Percentiles rank a stretch among this genome's conserved stretches.
Evolutionary conservation across 768 basidiomycete genomes (phyloP).

Genomic region (Multifurca ochricompacta): DNA sequence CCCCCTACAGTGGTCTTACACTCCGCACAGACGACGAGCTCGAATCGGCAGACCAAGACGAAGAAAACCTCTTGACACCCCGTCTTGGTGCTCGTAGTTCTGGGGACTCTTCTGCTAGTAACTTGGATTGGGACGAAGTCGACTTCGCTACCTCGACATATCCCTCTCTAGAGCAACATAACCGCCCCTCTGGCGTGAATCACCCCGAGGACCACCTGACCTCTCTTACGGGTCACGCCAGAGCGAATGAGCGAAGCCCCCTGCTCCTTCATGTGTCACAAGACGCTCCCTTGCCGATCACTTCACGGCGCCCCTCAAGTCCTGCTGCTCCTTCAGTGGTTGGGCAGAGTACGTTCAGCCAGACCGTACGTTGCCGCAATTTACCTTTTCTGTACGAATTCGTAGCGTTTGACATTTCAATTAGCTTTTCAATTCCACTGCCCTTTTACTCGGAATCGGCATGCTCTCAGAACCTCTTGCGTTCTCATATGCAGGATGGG

Average conservation of each 20-base stretch:
- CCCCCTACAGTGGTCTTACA: background rate
- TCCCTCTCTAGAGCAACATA: background rate
- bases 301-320: background rate
- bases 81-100: background rate
- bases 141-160: background rate
- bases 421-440: constrained; percentile 84
- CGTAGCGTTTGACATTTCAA: background rate
- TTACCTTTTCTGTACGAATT: background rate
- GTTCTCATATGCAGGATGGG: constrained; percentile 89
- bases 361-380: constrained; percentile 17
- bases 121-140: constrained; percentile 8
- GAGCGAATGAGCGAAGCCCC: constrained; percentile 7
- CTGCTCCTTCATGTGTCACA: constrained; percentile 5
- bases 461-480: constrained; percentile 87
- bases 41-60: background rate
- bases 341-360: constrained; percentile 23
- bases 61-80: constrained; percentile 4
- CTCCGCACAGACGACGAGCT: background rate
- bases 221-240: background rate
- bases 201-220: background rate
- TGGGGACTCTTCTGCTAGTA: background rate
- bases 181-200: background rate
- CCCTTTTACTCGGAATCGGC: constrained; percentile 81
- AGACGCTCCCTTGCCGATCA: background rate
- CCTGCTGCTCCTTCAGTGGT: background rate